phyloP scores from a whole-genome alignment of 306 rosid genomes.

The Casuarina equisetifolia region DNA sequence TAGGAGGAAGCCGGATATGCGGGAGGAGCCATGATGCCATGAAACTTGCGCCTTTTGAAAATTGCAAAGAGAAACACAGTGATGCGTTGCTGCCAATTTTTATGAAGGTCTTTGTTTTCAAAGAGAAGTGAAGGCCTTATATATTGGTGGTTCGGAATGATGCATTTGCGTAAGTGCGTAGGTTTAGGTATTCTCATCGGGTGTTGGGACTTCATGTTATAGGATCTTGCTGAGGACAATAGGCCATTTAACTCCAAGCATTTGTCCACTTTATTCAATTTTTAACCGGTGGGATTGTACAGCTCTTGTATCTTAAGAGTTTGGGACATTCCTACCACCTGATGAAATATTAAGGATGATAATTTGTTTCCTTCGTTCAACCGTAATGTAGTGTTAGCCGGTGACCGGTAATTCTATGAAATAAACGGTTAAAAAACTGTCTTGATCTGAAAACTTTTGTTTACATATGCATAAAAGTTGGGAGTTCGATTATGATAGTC shows the following conservation, averaged over 20 bases:
- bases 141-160: slow-evolving; percentile 13
- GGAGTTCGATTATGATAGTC: neutral
- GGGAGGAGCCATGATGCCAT: slow-evolving; percentile 56
- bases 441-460: too few species aligned
- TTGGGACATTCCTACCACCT: neutral
- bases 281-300: neutral
- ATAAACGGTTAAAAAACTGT: too few species aligned
- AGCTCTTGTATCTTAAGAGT: neutral
- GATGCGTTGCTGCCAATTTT: slow-evolving; percentile 17
- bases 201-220: slow-evolving; percentile 5
- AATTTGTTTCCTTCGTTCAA: neutral
- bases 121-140: slow-evolving; percentile 19
- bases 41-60: slow-evolving; percentile 7
- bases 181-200: slow-evolving; percentile 26
- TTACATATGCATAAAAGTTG: neutral
- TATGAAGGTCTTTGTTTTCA: slow-evolving; percentile 19
- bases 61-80: slow-evolving; percentile 11
- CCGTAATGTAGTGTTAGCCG: neutral
- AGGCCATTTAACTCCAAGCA: slow-evolving; percentile 23
- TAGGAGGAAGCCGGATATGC: slow-evolving; percentile 79
- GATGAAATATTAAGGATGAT: slow-evolving; percentile 1
- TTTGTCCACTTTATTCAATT: slow-evolving; percentile 6
- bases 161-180: slow-evolving; percentile 26
- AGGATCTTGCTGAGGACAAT: slow-evolving; percentile 5
- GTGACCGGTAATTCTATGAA: too few species aligned